Evolutionary conservation across 2,329 filamentous ascomycete genomes (phyloP).

Genomic region (Ilyonectria sp.): DNA sequence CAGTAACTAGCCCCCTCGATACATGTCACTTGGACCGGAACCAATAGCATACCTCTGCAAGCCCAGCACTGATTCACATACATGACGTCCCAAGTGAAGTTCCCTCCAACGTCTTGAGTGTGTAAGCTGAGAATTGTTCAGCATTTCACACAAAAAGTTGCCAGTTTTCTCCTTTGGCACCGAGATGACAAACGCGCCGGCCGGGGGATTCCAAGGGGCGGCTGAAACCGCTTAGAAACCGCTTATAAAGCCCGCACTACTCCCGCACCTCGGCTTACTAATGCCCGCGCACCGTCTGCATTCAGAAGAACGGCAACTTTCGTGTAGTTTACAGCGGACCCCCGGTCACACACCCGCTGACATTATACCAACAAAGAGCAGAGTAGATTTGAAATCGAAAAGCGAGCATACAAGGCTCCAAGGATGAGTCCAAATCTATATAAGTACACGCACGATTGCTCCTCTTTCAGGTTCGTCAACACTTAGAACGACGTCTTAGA

Average conservation of each 20-base stretch:
- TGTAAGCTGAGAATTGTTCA: constrained; percentile 14
- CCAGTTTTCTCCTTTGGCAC: constrained; percentile 12
- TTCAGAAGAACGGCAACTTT: constrained; percentile 13
- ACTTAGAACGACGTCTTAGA: constrained; percentile 9
- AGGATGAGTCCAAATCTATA: constrained; percentile 10
- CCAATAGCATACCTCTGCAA: constrained; percentile 14
- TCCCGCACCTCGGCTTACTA: constrained; percentile 11
- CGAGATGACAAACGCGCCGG: constrained; percentile 12
- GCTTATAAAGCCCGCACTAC: constrained; percentile 15
- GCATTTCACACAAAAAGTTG: constrained; percentile 13
- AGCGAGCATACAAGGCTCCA: constrained; percentile 11
- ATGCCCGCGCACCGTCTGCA: constrained; percentile 10
- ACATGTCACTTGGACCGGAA: constrained; percentile 9
- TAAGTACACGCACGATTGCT: constrained; percentile 14
- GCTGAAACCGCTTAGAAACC: background rate
- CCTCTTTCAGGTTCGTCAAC: constrained; percentile 13
- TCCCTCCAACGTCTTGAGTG: constrained; percentile 13
- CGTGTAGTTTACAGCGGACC: constrained; percentile 13
- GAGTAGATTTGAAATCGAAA: constrained; percentile 10
- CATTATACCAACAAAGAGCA: constrained; percentile 10
- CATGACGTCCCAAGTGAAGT: constrained; percentile 13
- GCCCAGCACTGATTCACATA: constrained; percentile 11
- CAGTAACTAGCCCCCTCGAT: constrained; percentile 13
- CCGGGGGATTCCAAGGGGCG: constrained; percentile 11
- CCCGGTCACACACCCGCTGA: constrained; percentile 12